These are phyloP conservation scores for Moniliophthora roreri DNA, from an alignment of 1,284 basidiomycete species.

Conservation along the genomic window DNA sequence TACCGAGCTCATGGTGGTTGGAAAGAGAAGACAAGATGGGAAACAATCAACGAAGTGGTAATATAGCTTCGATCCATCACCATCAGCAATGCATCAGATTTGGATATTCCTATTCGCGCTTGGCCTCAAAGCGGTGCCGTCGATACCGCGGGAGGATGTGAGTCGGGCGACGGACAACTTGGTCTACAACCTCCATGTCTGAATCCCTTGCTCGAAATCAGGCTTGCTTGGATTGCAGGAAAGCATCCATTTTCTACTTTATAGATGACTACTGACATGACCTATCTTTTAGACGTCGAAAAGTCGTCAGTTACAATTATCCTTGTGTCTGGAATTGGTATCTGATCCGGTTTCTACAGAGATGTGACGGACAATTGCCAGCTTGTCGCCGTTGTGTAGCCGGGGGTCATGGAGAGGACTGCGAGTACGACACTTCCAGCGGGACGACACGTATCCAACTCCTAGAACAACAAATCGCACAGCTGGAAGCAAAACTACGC, in stretches of 20 bases:
- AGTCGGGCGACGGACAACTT: too few species aligned
- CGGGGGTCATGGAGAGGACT: slow-evolving; percentile 35
- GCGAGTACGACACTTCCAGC: slow-evolving; percentile 39
- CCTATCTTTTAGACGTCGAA: slow-evolving; percentile 29
- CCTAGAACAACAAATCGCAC: slow-evolving; percentile 36
- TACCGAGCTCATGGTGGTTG: slow-evolving; percentile 25
- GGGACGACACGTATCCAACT: slow-evolving; percentile 33
- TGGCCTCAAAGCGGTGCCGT: too few species aligned
- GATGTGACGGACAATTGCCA: slow-evolving; percentile 40
- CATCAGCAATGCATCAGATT: neutral
- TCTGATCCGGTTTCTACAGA: slow-evolving; percentile 23
- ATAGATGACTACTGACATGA: neutral
- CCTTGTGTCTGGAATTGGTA: neutral
- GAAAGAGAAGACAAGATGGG: neutral
- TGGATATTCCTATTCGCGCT: neutral
- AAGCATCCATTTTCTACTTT: neutral
- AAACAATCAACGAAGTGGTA: neutral
- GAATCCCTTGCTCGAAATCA: neutral
- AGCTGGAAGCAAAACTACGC: slow-evolving; percentile 33
- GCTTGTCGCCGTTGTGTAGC: slow-evolving; percentile 35
- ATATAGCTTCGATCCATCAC: neutral
- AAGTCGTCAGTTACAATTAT: slow-evolving; percentile 30
- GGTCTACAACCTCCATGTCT: neutral
- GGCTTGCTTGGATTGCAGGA: slow-evolving; percentile 12
- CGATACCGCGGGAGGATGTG: too few species aligned